Base-by-base conservation (phyloP, 2,329 filamentous ascomycete species). In the Neoarthrinium moseri region DNA sequence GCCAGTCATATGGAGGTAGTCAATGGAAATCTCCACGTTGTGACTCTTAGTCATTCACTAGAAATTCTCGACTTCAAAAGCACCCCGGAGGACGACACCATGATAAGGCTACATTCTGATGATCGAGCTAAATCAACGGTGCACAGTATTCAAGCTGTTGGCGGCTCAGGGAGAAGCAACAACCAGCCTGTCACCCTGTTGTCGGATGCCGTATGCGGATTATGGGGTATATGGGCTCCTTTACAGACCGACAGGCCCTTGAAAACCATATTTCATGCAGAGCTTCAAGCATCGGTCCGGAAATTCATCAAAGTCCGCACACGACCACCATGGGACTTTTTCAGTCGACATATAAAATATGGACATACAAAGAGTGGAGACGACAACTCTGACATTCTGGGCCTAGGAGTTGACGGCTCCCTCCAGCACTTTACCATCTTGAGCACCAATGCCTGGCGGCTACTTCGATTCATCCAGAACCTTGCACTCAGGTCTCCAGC, bases 391-490 rank as follows among this genome's bases (percentile, higher is more conserved):
- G 78, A 83, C 49, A 68, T 83, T 46, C 61, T 91, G 26, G 89
- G 87, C 1, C 72, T 85, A 6, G 80, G 79, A 6, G 74, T 90
- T 26, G 82, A 89, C 56, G 89, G 89, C 2, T 81, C 84, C 0
- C 57, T 91, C 20, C 80, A 81, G 51, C 80, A 86, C 46, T 86
- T 96, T 55, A 78, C 78, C 1, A 67, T 91, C 12, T 67, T 97
- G 1, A 70, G 75, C 8, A 57, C 77, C 15, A 65, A 78, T 2
- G 77, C 84, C 6, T 87, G 86, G 80, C 74, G 76, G 6, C 71
- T 95, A 4, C 72, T 97, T 5, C 77, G 78, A 47, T 82, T 92
- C 51, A 61, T 96, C 2, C 85, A 95, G 58, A 85, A 86, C 48
- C 62, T 95, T 38, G 82, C 80, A 22, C 63, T 75, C 37, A 62